Percentiles rank a stretch among this genome's conserved stretches.
These are phyloP conservation scores for Thelonectria rubi DNA, from an alignment of 2,329 filamentous ascomycete species.

Conservation along the genomic window DNA sequence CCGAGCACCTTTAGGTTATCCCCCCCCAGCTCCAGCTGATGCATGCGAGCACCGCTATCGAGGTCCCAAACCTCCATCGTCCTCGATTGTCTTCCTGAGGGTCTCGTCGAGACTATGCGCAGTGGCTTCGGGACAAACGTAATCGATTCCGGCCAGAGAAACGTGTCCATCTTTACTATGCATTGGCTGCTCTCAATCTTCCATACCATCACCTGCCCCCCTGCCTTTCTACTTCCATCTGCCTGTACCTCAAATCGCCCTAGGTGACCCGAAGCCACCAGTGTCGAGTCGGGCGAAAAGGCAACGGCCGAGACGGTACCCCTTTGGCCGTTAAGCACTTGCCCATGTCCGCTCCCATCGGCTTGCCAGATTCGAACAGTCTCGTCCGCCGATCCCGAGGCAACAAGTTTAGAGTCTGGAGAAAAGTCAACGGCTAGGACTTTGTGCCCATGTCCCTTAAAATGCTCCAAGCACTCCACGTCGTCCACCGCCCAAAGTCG, in stretches of 20 bases:
- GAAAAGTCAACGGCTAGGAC: neutral
- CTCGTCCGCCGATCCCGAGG: neutral
- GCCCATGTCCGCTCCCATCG: too few species aligned
- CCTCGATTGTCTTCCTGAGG: neutral
- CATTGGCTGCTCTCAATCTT: neutral
- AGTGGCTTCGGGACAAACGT: neutral
- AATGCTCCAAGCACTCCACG: neutral
- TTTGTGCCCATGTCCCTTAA: neutral
- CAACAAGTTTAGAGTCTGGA: neutral
- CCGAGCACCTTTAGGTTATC: neutral
- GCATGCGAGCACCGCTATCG: neutral
- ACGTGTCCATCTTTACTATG: neutral
- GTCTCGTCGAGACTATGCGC: neutral
- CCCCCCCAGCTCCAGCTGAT: neutral
- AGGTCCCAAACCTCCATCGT: neutral
- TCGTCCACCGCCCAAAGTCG: neutral
- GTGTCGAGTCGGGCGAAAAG: conserved; percentile 1
- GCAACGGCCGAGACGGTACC: neutral
- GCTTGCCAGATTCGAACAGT: neutral
- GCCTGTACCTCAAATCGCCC: neutral
- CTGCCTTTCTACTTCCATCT: neutral
- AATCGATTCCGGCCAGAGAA: neutral
- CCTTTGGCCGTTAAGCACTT: neutral
- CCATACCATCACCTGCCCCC: neutral
- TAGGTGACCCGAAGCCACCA: neutral